A percentile compares a stretch with the other conserved stretches of the same genome.
These are phyloP conservation scores for Tetrapisispora phaffii DNA, from an alignment of 805 yeast species.

Conservation along the genomic window DNA sequence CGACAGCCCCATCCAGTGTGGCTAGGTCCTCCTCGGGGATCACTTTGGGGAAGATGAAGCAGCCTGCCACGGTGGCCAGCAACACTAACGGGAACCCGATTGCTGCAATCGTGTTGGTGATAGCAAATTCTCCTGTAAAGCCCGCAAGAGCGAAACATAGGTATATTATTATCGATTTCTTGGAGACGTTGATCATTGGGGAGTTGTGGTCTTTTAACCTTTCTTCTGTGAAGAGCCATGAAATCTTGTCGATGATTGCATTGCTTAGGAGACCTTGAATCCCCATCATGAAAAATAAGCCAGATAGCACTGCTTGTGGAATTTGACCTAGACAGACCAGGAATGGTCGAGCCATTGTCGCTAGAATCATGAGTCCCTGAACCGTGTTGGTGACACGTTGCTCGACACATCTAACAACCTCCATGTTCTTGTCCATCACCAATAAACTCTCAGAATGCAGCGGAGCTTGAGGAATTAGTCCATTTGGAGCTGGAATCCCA, in stretches of 20 bases:
- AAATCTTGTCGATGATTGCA: slow-evolving; percentile 50
- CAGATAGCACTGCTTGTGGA: slow-evolving; percentile 90
- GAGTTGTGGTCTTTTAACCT: slow-evolving; percentile 29
- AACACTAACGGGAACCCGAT: slow-evolving; percentile 89
- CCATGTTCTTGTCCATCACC: slow-evolving; percentile 29
- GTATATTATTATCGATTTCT: slow-evolving; percentile 40
- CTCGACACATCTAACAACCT: slow-evolving; percentile 60
- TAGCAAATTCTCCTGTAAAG: slow-evolving; percentile 71
- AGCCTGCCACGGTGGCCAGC: slow-evolving; percentile 51
- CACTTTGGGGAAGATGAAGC: slow-evolving; percentile 51
- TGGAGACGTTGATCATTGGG: slow-evolving; percentile 28
- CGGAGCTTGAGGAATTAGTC: slow-evolving; percentile 95
- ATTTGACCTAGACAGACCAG: slow-evolving; percentile 68
- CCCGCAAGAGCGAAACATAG: slow-evolving; percentile 52
- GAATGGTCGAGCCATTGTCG: slow-evolving; percentile 84
- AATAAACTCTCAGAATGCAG: slow-evolving; percentile 74
- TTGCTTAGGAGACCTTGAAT: slow-evolving; percentile 64
- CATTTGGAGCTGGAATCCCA: slow-evolving; percentile 95
- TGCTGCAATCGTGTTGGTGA: slow-evolving; percentile 80
- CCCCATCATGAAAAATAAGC: slow-evolving; percentile 91
- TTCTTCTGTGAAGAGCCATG: slow-evolving; percentile 54
- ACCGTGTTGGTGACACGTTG: slow-evolving; percentile 76
- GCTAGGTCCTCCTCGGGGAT: slow-evolving; percentile 54
- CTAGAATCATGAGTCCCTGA: slow-evolving; percentile 77
- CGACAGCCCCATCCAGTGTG: slow-evolving; percentile 57